These are phyloP conservation scores for Boechera stricta DNA, from an alignment of 345 rosid species.

Conservation along the genomic window DNA sequence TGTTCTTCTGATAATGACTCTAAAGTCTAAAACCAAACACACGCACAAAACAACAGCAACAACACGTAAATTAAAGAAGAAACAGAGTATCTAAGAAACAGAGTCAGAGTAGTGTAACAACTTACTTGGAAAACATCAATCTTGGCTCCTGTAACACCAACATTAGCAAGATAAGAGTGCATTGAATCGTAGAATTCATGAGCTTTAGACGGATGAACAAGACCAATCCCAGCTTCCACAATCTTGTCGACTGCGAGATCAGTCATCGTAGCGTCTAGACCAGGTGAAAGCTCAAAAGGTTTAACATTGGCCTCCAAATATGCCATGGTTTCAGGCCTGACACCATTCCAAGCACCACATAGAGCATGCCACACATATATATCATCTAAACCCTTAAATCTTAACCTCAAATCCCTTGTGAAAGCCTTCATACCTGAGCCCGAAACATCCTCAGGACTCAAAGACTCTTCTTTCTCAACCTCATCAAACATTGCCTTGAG, in stretches of 20 bases:
- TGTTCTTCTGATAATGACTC: conserved; percentile 75
- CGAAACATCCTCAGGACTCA: conserved; percentile 21
- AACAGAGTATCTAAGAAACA: neutral
- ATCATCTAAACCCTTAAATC: conserved; percentile 70
- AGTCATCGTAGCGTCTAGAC: conserved; percentile 65
- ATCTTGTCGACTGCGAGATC: conserved; percentile 85
- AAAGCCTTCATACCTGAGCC: conserved; percentile 65
- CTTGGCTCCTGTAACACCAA: conserved; percentile 79
- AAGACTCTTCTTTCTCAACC: conserved; percentile 42
- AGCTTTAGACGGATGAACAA: conserved; percentile 73
- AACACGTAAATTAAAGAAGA: neutral
- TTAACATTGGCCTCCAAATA: conserved; percentile 57
- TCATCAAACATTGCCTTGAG: conserved; percentile 52
- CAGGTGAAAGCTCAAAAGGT: conserved; percentile 56
- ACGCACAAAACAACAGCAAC: too few species aligned
- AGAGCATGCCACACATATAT: conserved; percentile 82
- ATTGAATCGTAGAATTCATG: conserved; percentile 70
- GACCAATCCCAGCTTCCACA: conserved; percentile 77
- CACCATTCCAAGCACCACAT: conserved; percentile 94
- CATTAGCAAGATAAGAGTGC: conserved; percentile 78
- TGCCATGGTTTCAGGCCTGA: conserved; percentile 59
- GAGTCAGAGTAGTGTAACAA: neutral
- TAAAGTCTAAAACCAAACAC: conserved; percentile 53
- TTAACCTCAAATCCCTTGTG: conserved; percentile 64
- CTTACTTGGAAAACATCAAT: conserved; percentile 88